A percentile compares a stretch with the other conserved stretches of the same genome.
Conservation (phyloP, 2,329 filamentous ascomycete genomes). For the Xylariaceae sp. region DNA sequence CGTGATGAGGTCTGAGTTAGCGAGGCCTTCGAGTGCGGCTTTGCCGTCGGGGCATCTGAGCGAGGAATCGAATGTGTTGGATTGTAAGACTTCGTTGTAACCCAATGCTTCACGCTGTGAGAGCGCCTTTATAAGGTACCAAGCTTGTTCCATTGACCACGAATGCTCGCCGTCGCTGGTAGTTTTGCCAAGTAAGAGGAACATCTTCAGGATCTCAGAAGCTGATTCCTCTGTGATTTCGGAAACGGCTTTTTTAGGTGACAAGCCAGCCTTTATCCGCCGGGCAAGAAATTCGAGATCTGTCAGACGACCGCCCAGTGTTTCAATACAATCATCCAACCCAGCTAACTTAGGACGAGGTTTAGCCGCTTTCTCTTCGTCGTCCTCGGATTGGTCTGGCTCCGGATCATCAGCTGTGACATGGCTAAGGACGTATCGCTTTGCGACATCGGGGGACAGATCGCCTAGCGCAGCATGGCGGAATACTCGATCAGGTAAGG, state of each 20-base stretch:
- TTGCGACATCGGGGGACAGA: constrained; percentile 79
- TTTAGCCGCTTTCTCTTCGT: constrained; percentile 26
- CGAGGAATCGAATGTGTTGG: constrained; percentile 66
- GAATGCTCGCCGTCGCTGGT: constrained; percentile 43
- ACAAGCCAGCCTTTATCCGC: constrained; percentile 81
- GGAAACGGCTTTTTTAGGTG: constrained; percentile 71
- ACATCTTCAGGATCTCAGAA: constrained; percentile 90
- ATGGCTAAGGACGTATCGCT: constrained; percentile 83
- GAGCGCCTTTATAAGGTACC: constrained; percentile 79
- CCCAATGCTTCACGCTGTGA: constrained; percentile 64
- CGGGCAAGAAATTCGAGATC: constrained; percentile 94
- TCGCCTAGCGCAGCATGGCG: constrained; percentile 82
- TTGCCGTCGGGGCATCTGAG: constrained; percentile 60
- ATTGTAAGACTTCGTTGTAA: constrained; percentile 82
- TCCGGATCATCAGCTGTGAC: constrained; percentile 51
- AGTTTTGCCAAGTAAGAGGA: constrained; percentile 61
- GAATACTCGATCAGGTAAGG: constrained; percentile 87
- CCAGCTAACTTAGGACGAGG: constrained; percentile 52
- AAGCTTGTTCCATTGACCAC: constrained; percentile 85
- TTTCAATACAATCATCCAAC: constrained; percentile 75
- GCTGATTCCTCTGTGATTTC: constrained; percentile 89
- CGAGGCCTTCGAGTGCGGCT: constrained; percentile 70
- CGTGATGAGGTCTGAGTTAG: constrained; percentile 80
- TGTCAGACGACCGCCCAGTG: constrained; percentile 85
- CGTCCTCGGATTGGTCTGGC: constrained; percentile 21